Conservation (phyloP, 345 rosid genomes). For the Arabidopsis suecica region DNA sequence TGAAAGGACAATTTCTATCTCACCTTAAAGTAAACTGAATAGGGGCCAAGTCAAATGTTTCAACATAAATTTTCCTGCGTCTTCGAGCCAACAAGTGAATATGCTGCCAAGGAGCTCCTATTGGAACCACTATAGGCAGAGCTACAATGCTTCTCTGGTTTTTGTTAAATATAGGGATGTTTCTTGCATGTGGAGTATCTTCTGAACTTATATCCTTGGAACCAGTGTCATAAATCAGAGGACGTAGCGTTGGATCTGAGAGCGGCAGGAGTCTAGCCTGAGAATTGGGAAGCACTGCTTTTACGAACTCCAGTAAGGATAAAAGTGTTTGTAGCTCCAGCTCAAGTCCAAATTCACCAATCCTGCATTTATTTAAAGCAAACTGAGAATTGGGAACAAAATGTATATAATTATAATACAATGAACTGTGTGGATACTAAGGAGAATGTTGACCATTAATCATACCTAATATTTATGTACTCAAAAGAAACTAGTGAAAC, state of each 20-base stretch:
- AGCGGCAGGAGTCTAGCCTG: slow-evolving; percentile 59
- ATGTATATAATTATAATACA: slow-evolving; percentile 10
- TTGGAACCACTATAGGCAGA: slow-evolving; percentile 76
- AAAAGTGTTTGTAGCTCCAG: slow-evolving; percentile 84
- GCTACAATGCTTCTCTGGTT: slow-evolving; percentile 49
- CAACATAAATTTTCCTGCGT: slow-evolving; percentile 82
- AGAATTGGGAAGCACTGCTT: slow-evolving; percentile 67
- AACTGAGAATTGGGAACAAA: slow-evolving; percentile 35
- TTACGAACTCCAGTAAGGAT: slow-evolving; percentile 67
- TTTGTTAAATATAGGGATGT: slow-evolving; percentile 47
- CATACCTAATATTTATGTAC: slow-evolving; percentile 75
- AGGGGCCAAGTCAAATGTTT: slow-evolving; percentile 78
- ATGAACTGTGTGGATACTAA: slow-evolving; percentile 18
- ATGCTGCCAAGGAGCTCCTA: slow-evolving; percentile 97
- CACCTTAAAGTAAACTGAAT: slow-evolving; percentile 81
- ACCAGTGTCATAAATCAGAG: slow-evolving; percentile 49
- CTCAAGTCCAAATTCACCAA: slow-evolving; percentile 81
- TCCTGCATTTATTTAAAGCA: slow-evolving; percentile 57
- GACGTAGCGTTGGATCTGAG: slow-evolving; percentile 57
- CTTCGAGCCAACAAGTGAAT: slow-evolving; percentile 83
- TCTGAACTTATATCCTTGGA: slow-evolving; percentile 50
- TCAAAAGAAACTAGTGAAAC: slow-evolving; percentile 77
- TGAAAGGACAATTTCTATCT: slow-evolving; percentile 26
- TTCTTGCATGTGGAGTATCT: slow-evolving; percentile 47
- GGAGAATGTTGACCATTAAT: slow-evolving; percentile 29